Conservation (phyloP, 257 asterid species). For the Capsicum baccatum region DNA sequence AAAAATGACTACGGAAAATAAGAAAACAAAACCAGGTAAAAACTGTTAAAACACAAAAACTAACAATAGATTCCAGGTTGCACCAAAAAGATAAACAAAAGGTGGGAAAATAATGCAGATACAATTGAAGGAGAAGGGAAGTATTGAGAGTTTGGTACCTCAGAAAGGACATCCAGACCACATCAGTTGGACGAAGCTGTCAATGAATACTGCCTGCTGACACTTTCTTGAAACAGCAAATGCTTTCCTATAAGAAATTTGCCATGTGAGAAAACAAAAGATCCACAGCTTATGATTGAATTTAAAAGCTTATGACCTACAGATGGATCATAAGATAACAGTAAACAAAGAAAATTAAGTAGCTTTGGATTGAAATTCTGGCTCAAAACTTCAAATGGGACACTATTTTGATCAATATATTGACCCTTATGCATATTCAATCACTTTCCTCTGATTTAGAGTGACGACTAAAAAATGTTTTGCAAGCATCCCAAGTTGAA, state of each 20-base stretch:
- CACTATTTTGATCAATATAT: conserved; percentile 21
- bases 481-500: conserved; percentile 30
- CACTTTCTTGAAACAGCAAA: conserved; percentile 28
- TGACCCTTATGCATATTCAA: conserved; percentile 17
- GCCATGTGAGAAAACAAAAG: conserved; percentile 22
- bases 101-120: not conserved
- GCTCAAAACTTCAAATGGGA: conserved; percentile 28
- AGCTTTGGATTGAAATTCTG: conserved; percentile 23
- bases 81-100: conserved; percentile 1
- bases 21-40: not conserved
- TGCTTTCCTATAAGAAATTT: not conserved
- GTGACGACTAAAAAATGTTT: not conserved
- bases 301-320: conserved; percentile 13
- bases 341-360: not conserved
- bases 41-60: not conserved
- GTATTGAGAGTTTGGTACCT: conserved; percentile 16
- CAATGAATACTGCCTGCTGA: conserved; percentile 16
- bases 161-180: conserved; percentile 32
- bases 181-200: conserved; percentile 10
- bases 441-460: not conserved
- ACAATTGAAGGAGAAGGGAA: not conserved
- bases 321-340: conserved; percentile 9
- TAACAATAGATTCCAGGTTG: conserved; percentile 3
- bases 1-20: not conserved
- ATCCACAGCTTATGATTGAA: conserved; percentile 23